Conservation (phyloP, 2,329 filamentous ascomycete species). For the Knoxdaviesia capensis region DNA sequence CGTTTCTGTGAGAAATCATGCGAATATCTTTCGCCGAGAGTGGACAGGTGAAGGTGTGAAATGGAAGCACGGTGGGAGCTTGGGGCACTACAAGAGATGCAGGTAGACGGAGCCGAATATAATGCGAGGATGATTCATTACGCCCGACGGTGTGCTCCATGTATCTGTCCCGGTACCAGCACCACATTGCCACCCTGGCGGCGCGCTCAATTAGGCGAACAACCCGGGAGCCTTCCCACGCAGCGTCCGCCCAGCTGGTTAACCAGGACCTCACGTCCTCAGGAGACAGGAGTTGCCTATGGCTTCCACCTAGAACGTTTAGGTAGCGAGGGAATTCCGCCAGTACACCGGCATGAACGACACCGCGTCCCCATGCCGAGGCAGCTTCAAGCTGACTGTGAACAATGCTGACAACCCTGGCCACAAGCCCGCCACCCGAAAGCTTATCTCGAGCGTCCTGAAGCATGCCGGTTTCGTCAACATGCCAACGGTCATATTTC, state of each 20-base stretch:
- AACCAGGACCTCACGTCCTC: conserved; percentile 21
- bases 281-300: conserved; percentile 13
- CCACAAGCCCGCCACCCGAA: conserved; percentile 59
- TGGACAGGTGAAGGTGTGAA: conserved; percentile 94
- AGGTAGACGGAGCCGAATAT: conserved; percentile 57
- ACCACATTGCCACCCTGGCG: conserved; percentile 56
- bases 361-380: conserved; percentile 63
- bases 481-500: conserved; percentile 77
- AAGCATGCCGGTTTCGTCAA: conserved; percentile 67
- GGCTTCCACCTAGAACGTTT: conserved; percentile 11
- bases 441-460: conserved; percentile 46
- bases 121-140: conserved; percentile 35
- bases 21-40: conserved; percentile 81
- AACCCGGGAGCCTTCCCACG: conserved; percentile 76
- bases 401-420: conserved; percentile 79
- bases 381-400: conserved; percentile 73
- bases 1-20: conserved; percentile 87
- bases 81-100: conserved; percentile 55
- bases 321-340: conserved; percentile 28
- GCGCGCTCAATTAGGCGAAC: conserved; percentile 71
- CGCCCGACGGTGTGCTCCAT: conserved; percentile 51
- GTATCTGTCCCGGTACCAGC: conserved; percentile 75
- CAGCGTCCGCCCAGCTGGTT: conserved; percentile 45
- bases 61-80: conserved; percentile 85
- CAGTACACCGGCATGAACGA: conserved; percentile 36